Evolutionary conservation across 2,329 filamentous ascomycete species (phyloP), one percentile per base, ranked within the genome.

Genomic region (Ceratocystis ficicola): DNA sequence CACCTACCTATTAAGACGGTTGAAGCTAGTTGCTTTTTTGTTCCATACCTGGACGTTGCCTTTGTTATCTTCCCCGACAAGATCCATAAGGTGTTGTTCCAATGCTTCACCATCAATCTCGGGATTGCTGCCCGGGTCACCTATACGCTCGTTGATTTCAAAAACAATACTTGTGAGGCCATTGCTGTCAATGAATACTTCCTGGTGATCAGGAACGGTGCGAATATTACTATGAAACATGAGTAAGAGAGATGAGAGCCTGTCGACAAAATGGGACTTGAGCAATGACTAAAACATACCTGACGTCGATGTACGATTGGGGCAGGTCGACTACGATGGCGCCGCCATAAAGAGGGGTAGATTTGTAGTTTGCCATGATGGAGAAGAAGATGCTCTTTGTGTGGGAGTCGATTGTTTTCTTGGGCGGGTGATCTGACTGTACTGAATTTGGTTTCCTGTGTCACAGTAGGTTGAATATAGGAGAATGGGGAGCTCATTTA

Each of bases 101-200:
- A 87, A 77, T 25, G 90, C 90, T 57, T 81, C 83, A 66, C 88
- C 86, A 71, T 92, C 85, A 44, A 83, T 82, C 71, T 85, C 81
- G 20, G 84, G 78, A 1, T 78, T 76, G 52, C 76, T 78, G 36
- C 80, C 79, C 3, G 82, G 72, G 15, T 75, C 73, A 68, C 83
- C 82, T 25, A 95, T 86, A 66, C 89, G 87, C 77, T 96, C 87
- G 65, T 89, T 88, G 72, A 97, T 90, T 72, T 97, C 93, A 75
- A 96, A 83, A 71, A 96, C 92, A 74, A 96, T 86, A 76, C 84
- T 91, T 2, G 89, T 90, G 75, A 92, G 92, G 62, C 90, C 91
- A 69, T 88, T 82, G 69, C 83, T 81, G 73, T 95, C 90, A 72
- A 96, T 86, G 77, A 86, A 96, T 70, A 96, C 88, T 79, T 96